Evolutionary conservation across 148 eudicot genomes (phyloP).

Genomic region (Heliamphora exappendiculata): DNA sequence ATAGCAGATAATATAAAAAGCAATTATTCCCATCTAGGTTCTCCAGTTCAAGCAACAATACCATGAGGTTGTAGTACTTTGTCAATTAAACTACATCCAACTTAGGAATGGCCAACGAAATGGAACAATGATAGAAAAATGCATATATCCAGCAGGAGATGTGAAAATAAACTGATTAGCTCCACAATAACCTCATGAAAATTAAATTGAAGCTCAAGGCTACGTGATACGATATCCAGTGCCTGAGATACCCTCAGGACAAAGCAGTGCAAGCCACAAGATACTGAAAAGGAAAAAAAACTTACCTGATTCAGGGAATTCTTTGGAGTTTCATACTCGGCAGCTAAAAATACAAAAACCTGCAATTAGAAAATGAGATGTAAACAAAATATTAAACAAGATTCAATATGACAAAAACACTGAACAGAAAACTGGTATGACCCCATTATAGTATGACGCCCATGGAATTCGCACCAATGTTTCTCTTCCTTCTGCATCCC

Average conservation of each 20-base stretch:
- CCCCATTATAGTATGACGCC: neutral
- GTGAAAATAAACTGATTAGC: no score
- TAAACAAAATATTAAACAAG: slow-evolving; percentile 1
- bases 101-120: no score
- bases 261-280: neutral
- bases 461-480: neutral
- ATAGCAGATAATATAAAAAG: no score
- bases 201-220: neutral
- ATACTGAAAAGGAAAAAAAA: neutral
- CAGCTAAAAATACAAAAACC: slow-evolving; percentile 93
- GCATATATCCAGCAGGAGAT: no score
- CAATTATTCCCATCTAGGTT: no score
- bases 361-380: slow-evolving; percentile 24
- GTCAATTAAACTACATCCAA: no score
- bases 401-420: neutral
- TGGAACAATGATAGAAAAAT: no score
- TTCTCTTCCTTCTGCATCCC: neutral
- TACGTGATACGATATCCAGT: neutral
- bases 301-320: slow-evolving; percentile 80
- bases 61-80: no score
- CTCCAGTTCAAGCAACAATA: no score
- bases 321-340: slow-evolving; percentile 76
- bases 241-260: neutral
- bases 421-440: neutral
- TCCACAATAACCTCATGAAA: neutral